These are phyloP conservation scores for Cryptococcus floricola DNA, from an alignment of 1,284 basidiomycete species.

Conservation along the genomic window DNA sequence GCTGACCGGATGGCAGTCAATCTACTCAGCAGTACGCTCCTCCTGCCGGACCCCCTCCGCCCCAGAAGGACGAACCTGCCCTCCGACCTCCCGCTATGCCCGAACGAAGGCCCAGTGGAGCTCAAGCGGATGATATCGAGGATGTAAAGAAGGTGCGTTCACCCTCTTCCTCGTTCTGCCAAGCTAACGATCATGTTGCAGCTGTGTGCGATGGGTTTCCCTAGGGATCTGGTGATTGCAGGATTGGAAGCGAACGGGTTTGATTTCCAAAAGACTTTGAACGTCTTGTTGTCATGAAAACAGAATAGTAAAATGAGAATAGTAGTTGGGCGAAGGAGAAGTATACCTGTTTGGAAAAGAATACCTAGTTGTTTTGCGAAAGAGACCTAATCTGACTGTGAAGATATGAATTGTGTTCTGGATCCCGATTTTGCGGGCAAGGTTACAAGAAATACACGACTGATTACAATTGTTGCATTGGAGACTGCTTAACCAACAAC, in stretches of 20 bases:
- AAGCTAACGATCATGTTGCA: conserved; percentile 7
- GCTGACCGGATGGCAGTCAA: neutral
- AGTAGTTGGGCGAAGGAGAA: neutral
- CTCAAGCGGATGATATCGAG: conserved; percentile 48
- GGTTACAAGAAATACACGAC: neutral
- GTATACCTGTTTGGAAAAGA: neutral
- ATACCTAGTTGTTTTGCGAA: too few species aligned
- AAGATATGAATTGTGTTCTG: too few species aligned
- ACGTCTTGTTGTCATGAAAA: conserved; percentile 35
- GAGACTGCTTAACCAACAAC: conserved; percentile 39
- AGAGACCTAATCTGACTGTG: too few species aligned
- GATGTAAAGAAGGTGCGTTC: conserved; percentile 47
- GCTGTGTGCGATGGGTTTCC: conserved; percentile 49
- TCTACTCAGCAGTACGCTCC: neutral
- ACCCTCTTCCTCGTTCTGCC: neutral
- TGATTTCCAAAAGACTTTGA: conserved; percentile 49
- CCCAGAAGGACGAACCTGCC: conserved; percentile 4
- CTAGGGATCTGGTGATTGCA: conserved; percentile 40
- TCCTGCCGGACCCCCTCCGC: conserved; percentile 7
- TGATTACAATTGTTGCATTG: too few species aligned
- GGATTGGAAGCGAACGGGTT: conserved; percentile 49
- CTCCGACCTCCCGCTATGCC: conserved; percentile 29
- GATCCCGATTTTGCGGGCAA: neutral
- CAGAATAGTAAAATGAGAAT: neutral
- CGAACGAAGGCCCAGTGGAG: conserved; percentile 27